These are phyloP conservation scores for Cynanchum wilfordii DNA, from an alignment of 257 asterid species.

Conservation along the genomic window DNA sequence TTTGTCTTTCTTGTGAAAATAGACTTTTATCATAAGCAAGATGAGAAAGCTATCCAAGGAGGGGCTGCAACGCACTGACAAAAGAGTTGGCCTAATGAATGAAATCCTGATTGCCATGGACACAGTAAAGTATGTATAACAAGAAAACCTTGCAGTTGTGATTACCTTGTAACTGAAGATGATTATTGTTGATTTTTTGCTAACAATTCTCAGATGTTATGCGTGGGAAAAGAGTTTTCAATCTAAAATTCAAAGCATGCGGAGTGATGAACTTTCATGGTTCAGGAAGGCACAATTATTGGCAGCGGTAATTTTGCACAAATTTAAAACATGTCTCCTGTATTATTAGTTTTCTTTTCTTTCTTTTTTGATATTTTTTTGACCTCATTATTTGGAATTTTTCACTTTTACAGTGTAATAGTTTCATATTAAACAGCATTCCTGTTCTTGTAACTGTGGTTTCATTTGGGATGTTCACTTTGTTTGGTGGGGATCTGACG, in stretches of 20 bases:
- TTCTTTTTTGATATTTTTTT: too few species aligned
- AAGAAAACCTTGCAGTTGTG: slow-evolving; percentile 1
- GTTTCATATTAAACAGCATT: slow-evolving; percentile 67
- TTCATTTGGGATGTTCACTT: slow-evolving; percentile 74
- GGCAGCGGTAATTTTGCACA: slow-evolving; percentile 52
- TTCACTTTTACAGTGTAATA: slow-evolving; percentile 61
- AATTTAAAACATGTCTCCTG: not conserved
- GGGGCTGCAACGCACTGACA: slow-evolving; percentile 72
- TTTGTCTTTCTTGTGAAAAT: slow-evolving; percentile 23
- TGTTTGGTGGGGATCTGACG: slow-evolving; percentile 81
- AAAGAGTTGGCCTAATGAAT: slow-evolving; percentile 77
- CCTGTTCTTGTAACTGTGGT: slow-evolving; percentile 83
- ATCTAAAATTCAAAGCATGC: slow-evolving; percentile 52
- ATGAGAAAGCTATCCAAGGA: slow-evolving; percentile 69
- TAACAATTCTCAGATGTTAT: slow-evolving; percentile 46
- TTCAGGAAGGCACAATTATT: slow-evolving; percentile 68
- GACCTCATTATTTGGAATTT: not conserved
- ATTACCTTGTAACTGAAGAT: slow-evolving; percentile 8
- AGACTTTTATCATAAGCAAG: slow-evolving; percentile 74
- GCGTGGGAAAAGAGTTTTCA: slow-evolving; percentile 89
- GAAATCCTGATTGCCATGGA: slow-evolving; percentile 89
- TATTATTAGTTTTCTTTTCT: not conserved
- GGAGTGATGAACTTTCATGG: slow-evolving; percentile 77
- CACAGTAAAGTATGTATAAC: slow-evolving; percentile 63
- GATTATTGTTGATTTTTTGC: slow-evolving; percentile 9